Evolutionary conservation across 2,329 filamentous ascomycete species (phyloP), one percentile per base, ranked within the genome.

Genomic region (Calonectria pteridis): DNA sequence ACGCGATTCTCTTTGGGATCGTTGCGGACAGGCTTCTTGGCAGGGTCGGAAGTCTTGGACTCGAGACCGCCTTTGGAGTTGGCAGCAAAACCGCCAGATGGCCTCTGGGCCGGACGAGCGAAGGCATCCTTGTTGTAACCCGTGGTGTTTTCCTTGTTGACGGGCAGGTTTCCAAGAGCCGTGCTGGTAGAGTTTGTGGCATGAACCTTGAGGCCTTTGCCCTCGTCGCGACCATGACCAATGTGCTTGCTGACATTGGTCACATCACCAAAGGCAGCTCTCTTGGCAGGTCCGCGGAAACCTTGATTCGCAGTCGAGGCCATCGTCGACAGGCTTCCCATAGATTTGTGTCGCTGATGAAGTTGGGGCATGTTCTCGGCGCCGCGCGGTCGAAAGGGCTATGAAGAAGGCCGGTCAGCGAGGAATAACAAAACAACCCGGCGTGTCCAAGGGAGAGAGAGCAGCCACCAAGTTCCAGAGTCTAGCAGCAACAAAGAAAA

Each of bases 321-420:
- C 79, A 81, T 83, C 49, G 72, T 76, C 35, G 78, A 76, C 55
- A 94, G 77, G 89, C 90, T 85, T 85, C 93, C 84, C 84, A 92
- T 92, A 11, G 95, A 97, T 85, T 98, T 98, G 86, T 95, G 93
- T 76, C 94, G 93, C 80, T 95, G 93, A 79, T 97, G 94, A 75
- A 95, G 86, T 67, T 90, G 70, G 13, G 81, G 82, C 29, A 78
- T 86, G 78, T 90, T 90, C 73, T 87, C 84, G 68, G 84, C 94
- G 91, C 83, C 83, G 76, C 84, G 84, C 69, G 84, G 83, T 79
- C 85, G 84, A 71, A 83, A 84, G 72, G 85, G 85, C 85, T 87
- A 72, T 53, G 71, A 58, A 67, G 26, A 70, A 49, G 70, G n/a
- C 35, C 66, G 51, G 64, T 80, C 73, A 80, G 79, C 72, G 63